phyloP scores from a whole-genome alignment of 495 filamentous ascomycete species.

The Hypoxylon intermedium region DNA sequence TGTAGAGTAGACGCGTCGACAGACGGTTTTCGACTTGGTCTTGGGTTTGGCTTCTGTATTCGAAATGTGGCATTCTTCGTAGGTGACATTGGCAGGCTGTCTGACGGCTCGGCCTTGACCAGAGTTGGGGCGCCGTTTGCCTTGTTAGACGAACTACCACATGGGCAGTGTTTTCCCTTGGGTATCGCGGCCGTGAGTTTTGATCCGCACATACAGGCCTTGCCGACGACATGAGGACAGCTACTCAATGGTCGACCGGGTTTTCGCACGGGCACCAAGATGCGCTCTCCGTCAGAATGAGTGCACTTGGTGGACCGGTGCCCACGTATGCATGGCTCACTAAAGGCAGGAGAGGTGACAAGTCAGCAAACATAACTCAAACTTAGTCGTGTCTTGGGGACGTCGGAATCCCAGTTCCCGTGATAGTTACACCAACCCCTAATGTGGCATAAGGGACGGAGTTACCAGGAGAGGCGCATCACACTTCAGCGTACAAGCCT shows the following conservation, averaged over 20 bases:
- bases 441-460: conserved; percentile 8
- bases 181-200: conserved; percentile 62
- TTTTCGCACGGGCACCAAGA: conserved; percentile 81
- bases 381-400: conserved; percentile 1
- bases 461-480: conserved; percentile 19
- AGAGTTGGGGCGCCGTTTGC: conserved; percentile 14
- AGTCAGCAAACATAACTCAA: conserved; percentile 34
- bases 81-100: conserved; percentile 43
- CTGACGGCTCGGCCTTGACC: conserved; percentile 41
- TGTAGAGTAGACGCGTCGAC: conserved; percentile 51
- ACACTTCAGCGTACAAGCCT: conserved; percentile 22
- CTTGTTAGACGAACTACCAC: conserved; percentile 32
- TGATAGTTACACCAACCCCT: conserved; percentile 22
- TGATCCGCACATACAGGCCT: conserved; percentile 54
- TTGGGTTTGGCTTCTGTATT: conserved; percentile 48
- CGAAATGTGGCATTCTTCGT: conserved; percentile 49
- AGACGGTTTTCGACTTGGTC: conserved; percentile 51
- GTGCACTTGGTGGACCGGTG: conserved; percentile 86
- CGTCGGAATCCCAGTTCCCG: conserved; percentile 5
- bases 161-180: conserved; percentile 57
- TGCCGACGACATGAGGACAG: conserved; percentile 74
- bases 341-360: conserved; percentile 41
- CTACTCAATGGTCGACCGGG: conserved; percentile 78
- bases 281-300: conserved; percentile 68
- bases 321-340: conserved; percentile 83